A percentile compares a stretch with the other conserved stretches of the same genome.
Conservation (phyloP, 148 eudicot genomes). For the Persicaria tinctoria region DNA sequence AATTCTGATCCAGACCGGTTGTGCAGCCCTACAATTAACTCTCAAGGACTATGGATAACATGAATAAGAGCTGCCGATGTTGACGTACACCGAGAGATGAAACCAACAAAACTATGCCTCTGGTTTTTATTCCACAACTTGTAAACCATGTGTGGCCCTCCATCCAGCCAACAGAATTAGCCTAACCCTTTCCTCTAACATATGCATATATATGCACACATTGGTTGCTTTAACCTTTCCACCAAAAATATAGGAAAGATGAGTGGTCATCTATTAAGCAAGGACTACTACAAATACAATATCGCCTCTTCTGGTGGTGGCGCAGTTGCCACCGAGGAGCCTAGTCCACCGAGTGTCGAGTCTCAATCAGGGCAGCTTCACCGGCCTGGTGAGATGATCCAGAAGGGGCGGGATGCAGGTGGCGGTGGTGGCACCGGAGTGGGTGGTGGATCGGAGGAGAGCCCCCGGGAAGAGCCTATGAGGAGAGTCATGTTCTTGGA, state of each 20-base stretch:
- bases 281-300: neutral
- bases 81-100: too few relatives aligned
- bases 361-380: neutral
- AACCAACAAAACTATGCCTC: too few relatives aligned
- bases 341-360: neutral
- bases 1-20: too few relatives aligned
- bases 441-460: neutral
- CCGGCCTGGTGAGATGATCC: neutral
- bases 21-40: too few relatives aligned
- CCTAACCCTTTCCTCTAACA: neutral
- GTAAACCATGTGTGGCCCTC: too few relatives aligned
- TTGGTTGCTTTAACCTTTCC: neutral
- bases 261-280: neutral
- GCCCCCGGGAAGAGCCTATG: neutral
- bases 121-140: too few relatives aligned
- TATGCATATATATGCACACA: neutral
- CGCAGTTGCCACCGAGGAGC: neutral
- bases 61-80: too few relatives aligned
- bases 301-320: neutral
- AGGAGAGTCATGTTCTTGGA: conserved; percentile 7
- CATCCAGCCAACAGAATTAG: too few relatives aligned
- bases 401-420: neutral
- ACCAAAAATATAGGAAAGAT: neutral
- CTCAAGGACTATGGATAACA: too few relatives aligned
- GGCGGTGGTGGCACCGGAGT: neutral